Evolutionary conservation across 768 basidiomycete species (phyloP), one percentile per base, ranked within the genome.

Genomic region (Hydnomerulius pinastri): DNA sequence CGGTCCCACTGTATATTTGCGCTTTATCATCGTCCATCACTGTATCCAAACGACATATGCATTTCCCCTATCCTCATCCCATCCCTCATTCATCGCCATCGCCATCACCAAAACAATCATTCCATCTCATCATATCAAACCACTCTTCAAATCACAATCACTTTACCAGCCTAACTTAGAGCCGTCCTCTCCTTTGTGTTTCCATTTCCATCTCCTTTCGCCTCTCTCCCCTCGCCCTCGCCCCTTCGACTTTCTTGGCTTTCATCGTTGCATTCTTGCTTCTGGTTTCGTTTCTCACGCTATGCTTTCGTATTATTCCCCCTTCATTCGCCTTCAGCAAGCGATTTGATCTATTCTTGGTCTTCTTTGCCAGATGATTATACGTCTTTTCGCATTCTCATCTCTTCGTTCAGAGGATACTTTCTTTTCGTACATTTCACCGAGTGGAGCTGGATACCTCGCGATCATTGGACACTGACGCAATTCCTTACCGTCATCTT

Each of bases 1-100:
- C 46, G 54, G 50, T 56, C 23, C 18, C 65, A 66, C 49, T 68
- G 68, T 68, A 70, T 32, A 68, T 68, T 58, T 56, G n/a, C n/a
- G n/a, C n/a, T 21, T 48, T 55, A 51, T 45, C 40, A 56, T 45
- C 57, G 65, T 54, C 56, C 21, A 37, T 43, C 52, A 68, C 51
- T 68, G 66, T 68, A 68, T 54, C 66, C 43, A 57, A 56, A 55
- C 45, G 21, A 50, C 66, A 57, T 42, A 68, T 51, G 59, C 68
- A 68, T 68, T 29, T 46, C 63, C 41, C 55, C n/a, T n/a, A 46
- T 35, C 32, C 18, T 23, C 45, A 23, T 42, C n/a, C n/a, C n/a
- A n/a, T 45, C 27, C 30, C 50, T n/a, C 42, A 50, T 42, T 48
- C 27, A 39, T 28, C 43, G 18, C 36, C 10, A n/a, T n/a, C n/a